phyloP scores from a whole-genome alignment of 1,139 yeast species.

The Arxiozyma heterogenica region DNA sequence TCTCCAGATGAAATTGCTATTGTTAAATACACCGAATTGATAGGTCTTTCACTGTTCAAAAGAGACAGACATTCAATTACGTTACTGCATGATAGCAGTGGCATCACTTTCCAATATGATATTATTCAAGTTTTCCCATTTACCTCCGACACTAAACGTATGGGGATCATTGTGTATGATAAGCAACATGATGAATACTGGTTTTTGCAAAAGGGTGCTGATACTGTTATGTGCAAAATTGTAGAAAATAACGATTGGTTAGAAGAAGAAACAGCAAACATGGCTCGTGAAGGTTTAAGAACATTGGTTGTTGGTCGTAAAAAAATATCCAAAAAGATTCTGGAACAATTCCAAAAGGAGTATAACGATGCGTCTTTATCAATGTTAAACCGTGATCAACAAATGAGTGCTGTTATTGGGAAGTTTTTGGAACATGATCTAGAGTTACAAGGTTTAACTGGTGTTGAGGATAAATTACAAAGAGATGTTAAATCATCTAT shows the following conservation, averaged over 20 bases:
- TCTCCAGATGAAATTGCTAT: conserved; percentile 98
- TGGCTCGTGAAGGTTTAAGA: conserved; percentile 97
- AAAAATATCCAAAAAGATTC: conserved; percentile 45
- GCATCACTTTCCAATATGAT: conserved; percentile 47
- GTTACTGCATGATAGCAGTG: conserved; percentile 54
- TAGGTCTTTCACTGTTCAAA: conserved; percentile 69
- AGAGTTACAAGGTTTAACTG: conserved; percentile 85
- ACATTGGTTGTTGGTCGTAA: conserved; percentile 89
- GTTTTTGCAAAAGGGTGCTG: conserved; percentile 94
- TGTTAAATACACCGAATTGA: conserved; percentile 79
- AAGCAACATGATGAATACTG: conserved; percentile 55
- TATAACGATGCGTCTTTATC: conserved; percentile 68
- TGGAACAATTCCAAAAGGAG: conserved; percentile 52
- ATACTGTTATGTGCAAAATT: conserved; percentile 82
- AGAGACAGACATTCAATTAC: conserved; percentile 76
- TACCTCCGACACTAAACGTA: conserved; percentile 88
- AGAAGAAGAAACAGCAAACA: conserved; percentile 92
- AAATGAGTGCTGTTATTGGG: conserved; percentile 58
- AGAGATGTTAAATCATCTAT: conserved; percentile 84
- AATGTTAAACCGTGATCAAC: conserved; percentile 68
- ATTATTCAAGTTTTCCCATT: conserved; percentile 85
- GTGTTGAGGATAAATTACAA: conserved; percentile 94
- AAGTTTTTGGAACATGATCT: conserved; percentile 72
- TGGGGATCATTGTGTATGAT: conserved; percentile 83
- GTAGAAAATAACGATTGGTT: conserved; percentile 89